Evolutionary conservation across 495 filamentous ascomycete genomes (phyloP).

Genomic region (Penicillium diatomitis): DNA sequence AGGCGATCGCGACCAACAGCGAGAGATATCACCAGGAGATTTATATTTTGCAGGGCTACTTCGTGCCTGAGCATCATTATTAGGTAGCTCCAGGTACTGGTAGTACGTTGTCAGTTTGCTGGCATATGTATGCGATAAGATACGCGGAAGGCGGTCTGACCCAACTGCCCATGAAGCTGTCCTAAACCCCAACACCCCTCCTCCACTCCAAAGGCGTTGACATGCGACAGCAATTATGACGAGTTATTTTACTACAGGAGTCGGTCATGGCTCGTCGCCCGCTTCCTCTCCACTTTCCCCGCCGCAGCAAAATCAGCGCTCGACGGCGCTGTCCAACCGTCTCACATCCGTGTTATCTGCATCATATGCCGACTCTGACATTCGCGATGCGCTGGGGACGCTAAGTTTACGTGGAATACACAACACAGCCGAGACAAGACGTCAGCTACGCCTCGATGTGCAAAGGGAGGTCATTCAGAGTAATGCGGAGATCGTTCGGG

Average conservation of each 20-base stretch:
- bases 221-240: slow-evolving; percentile 23
- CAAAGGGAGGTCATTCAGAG: slow-evolving; percentile 90
- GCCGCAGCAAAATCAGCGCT: slow-evolving; percentile 24
- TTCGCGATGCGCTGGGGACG: slow-evolving; percentile 71
- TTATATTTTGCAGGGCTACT: too few relatives aligned
- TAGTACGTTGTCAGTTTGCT: too few relatives aligned
- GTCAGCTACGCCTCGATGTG: slow-evolving; percentile 71
- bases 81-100: too few relatives aligned
- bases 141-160: slow-evolving; percentile 15
- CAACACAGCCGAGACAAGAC: slow-evolving; percentile 72
- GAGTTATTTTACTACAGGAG: slow-evolving; percentile 30
- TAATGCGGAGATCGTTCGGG: slow-evolving; percentile 83
- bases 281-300: slow-evolving; percentile 27
- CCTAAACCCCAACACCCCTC: slow-evolving; percentile 11
- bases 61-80: too few relatives aligned
- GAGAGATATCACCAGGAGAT: too few relatives aligned
- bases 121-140: slow-evolving; percentile 9
- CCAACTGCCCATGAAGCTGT: slow-evolving; percentile 7
- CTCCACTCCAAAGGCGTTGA: slow-evolving; percentile 1
- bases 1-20: not conserved
- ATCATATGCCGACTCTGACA: slow-evolving; percentile 88
- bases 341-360: slow-evolving; percentile 79
- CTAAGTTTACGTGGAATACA: slow-evolving; percentile 61
- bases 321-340: slow-evolving; percentile 64
- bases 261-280: slow-evolving; percentile 22